phyloP scores from a whole-genome alignment of 2,329 filamentous ascomycete genomes.

The Apiospora koreana region DNA sequence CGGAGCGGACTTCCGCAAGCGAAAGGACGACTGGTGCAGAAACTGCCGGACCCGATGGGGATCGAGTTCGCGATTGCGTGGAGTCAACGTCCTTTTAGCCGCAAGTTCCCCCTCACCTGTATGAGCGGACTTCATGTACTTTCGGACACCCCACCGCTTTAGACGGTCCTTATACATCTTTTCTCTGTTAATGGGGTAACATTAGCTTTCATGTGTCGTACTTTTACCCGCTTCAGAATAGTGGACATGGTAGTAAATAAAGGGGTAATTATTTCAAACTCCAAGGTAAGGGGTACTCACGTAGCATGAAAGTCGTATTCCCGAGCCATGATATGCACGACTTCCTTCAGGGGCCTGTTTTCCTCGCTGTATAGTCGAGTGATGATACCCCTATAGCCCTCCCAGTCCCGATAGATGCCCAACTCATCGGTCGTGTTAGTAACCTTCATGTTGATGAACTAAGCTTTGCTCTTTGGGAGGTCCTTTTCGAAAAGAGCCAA shows the following conservation, averaged over 20 bases:
- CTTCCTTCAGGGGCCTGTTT: constrained; percentile 4
- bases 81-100: neutral
- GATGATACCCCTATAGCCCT: neutral
- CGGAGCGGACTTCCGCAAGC: neutral
- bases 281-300: neutral
- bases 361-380: constrained; percentile 1
- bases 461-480: neutral
- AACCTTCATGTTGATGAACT: neutral
- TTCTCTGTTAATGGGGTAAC: neutral
- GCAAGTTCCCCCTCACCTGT: neutral
- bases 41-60: neutral
- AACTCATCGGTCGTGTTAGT: neutral
- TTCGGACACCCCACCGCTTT: constrained; percentile 1
- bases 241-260: neutral
- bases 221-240: neutral
- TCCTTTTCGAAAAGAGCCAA: neutral
- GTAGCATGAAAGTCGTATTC: neutral
- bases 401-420: neutral
- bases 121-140: neutral
- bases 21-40: neutral
- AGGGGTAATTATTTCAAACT: neutral
- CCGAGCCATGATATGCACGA: neutral
- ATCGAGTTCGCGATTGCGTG: neutral
- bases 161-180: constrained; percentile 9
- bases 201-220: neutral